A percentile compares a stretch with the other conserved stretches of the same genome.
Evolutionary conservation across 2,329 filamentous ascomycete species (phyloP).

Genomic region (Anthostomella pinea): DNA sequence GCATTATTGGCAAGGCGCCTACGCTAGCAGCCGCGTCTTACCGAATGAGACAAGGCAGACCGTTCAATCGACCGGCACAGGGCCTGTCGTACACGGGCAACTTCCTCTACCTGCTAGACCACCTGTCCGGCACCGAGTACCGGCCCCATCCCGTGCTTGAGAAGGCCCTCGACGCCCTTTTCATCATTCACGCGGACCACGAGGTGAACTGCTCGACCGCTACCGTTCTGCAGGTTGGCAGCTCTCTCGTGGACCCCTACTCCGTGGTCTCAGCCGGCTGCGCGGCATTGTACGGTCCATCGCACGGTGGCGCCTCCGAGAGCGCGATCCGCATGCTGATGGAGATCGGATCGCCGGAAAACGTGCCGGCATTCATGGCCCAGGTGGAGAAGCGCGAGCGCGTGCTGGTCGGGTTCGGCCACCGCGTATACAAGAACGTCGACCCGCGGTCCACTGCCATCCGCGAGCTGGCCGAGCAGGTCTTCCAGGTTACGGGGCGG

Average conservation of each 20-base stretch:
- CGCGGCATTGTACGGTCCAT: slow-evolving; percentile 54
- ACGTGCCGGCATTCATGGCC: slow-evolving; percentile 48
- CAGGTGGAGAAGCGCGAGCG: slow-evolving; percentile 49
- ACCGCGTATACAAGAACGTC: slow-evolving; percentile 53
- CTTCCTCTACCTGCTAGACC: slow-evolving; percentile 52
- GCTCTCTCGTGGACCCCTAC: slow-evolving; percentile 54
- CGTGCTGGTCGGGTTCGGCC: slow-evolving; percentile 54
- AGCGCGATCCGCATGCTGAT: slow-evolving; percentile 53
- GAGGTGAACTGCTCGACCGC: slow-evolving; percentile 58
- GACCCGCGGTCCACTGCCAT: slow-evolving; percentile 52
- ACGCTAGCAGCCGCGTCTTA: slow-evolving; percentile 50
- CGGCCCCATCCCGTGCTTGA: slow-evolving; percentile 48
- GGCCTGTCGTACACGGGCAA: slow-evolving; percentile 53
- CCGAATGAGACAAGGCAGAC: slow-evolving; percentile 50
- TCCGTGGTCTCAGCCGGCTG: slow-evolving; percentile 51
- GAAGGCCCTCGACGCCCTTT: slow-evolving; percentile 50
- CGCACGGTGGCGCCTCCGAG: slow-evolving; percentile 59
- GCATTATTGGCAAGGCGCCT: slow-evolving; percentile 50
- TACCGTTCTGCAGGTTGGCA: slow-evolving; percentile 54
- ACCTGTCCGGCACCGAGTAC: slow-evolving; percentile 46
- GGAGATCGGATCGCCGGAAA: slow-evolving; percentile 48
- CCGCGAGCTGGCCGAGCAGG: slow-evolving; percentile 45
- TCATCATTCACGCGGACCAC: slow-evolving; percentile 57
- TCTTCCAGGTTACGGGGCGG: slow-evolving; percentile 49
- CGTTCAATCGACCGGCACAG: slow-evolving; percentile 47